Evolutionary conservation across 2,329 filamentous ascomycete genomes (phyloP), one percentile per base, ranked within the genome.

Genomic region (Neofusicoccum kwambonambiense): DNA sequence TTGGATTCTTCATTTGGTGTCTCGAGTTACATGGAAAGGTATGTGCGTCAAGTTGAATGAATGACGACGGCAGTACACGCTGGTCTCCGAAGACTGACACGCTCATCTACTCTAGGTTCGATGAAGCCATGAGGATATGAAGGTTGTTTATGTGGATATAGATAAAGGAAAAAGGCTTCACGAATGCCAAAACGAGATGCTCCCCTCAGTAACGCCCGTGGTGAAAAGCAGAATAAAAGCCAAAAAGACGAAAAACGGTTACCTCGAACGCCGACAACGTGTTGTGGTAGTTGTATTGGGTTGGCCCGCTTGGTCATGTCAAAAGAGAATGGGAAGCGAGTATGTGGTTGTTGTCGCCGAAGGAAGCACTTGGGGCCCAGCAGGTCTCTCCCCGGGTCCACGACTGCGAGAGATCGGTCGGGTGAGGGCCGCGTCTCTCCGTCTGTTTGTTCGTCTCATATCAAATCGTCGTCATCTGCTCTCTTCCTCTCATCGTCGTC

Each of bases 61-160:
- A 22, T 3, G 50, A 39, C n/a, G 12, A 56, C 17, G 3, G 35
- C 17, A n/a, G 3, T 5, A 41, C 4, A 7, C 13, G 52, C n/a
- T 15, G 22, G 22, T 49, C 45, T 13, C 17, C 8, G 45, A 9
- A 27, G 11, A 35, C 52, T 15, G 37, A 35, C 54, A 58, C 41
- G 22, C 54, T 58, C 41, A 58, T 58, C 54, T 58, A 58, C 54
- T 58, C 54, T 58, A 58, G n/a, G 42, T 60, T 37, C 44, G 56
- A 60, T 60, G n/a, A n/a, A 22, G 27, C 9, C 37, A 45, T 42
- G 54, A 17, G 15, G 27, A 45, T 22, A 45, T 22, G 15, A 58
- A 27, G 19, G 4, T 51, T 12, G 27, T 31, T 35, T n/a, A 9
- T 34, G 12, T 51, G 35, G 15, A 44, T 34, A 44, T 57, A 39